A percentile compares a stretch with the other conserved stretches of the same genome.
Evolutionary conservation across 2,329 filamentous ascomycete genomes (phyloP).

Genomic region (Aspergillus ochraceus): DNA sequence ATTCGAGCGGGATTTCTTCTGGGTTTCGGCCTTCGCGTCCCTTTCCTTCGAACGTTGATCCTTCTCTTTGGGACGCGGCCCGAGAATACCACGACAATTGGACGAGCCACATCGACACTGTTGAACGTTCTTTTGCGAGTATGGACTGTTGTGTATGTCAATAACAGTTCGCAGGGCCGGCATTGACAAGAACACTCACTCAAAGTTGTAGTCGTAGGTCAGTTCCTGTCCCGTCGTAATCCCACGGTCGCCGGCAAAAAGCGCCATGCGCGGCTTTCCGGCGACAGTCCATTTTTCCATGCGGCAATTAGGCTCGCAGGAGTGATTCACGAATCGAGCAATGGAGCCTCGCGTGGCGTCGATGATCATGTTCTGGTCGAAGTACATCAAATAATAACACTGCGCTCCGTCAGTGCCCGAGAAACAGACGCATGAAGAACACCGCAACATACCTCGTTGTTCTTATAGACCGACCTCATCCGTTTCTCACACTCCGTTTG

Average conservation of each 20-base stretch:
- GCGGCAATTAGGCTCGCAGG: slow-evolving; percentile 90
- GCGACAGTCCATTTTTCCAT: slow-evolving; percentile 98
- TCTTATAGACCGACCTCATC: slow-evolving; percentile 91
- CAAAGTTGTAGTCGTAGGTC: slow-evolving; percentile 86
- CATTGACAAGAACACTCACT: slow-evolving; percentile 45
- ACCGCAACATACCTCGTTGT: slow-evolving; percentile 71
- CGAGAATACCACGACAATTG: slow-evolving; percentile 63
- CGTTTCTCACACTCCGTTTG: slow-evolving; percentile 89
- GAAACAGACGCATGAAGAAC: not conserved
- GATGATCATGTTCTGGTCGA: slow-evolving; percentile 98
- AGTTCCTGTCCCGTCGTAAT: slow-evolving; percentile 95
- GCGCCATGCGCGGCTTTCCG: slow-evolving; percentile 90
- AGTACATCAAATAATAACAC: slow-evolving; percentile 99
- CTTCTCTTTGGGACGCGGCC: slow-evolving; percentile 55
- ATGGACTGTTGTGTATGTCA: slow-evolving; percentile 43
- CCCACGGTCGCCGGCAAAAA: slow-evolving; percentile 86
- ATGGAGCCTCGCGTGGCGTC: slow-evolving; percentile 95
- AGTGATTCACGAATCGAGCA: slow-evolving; percentile 97
- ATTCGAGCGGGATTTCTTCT: slow-evolving; percentile 24
- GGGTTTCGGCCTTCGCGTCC: slow-evolving; percentile 24
- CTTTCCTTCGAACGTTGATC: slow-evolving; percentile 34
- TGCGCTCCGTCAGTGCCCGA: slow-evolving; percentile 37
- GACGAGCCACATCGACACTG: slow-evolving; percentile 62
- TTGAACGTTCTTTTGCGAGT: slow-evolving; percentile 63
- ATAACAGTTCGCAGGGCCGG: not conserved